A percentile compares a stretch with the other conserved stretches of the same genome.
Evolutionary conservation across 2,329 filamentous ascomycete species (phyloP).

Genomic region (Nemania sp.): DNA sequence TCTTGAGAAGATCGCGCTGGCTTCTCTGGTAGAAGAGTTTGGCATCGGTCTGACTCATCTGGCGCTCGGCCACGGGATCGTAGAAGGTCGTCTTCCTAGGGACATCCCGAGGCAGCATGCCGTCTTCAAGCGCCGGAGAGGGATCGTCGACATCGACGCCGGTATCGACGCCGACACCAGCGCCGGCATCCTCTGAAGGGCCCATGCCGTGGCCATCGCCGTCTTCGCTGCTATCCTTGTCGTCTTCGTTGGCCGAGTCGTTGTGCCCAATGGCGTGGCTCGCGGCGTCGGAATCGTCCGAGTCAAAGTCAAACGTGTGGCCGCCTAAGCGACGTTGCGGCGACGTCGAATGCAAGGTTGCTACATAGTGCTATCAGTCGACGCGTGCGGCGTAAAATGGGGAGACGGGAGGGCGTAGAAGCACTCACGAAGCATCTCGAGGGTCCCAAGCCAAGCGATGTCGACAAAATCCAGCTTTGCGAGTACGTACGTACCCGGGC

Average conservation of each 20-base stretch:
- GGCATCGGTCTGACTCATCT: conserved; percentile 90
- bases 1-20: conserved; percentile 62
- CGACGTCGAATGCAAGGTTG: conserved; percentile 42
- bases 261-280: conserved; percentile 37
- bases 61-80: conserved; percentile 90
- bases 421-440: conserved; percentile 26
- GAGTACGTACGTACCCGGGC: background rate
- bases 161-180: conserved; percentile 36
- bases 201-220: conserved; percentile 4
- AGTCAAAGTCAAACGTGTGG: conserved; percentile 42
- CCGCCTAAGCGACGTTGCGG: conserved; percentile 40
- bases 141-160: conserved; percentile 36
- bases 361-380: conserved; percentile 26
- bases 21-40: conserved; percentile 95
- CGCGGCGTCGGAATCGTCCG: conserved; percentile 45
- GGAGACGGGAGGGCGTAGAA: conserved; percentile 9
- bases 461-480: background rate
- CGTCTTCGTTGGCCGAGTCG: conserved; percentile 43
- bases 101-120: conserved; percentile 64
- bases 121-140: conserved; percentile 46
- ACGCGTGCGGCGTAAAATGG: conserved; percentile 2
- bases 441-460: background rate
- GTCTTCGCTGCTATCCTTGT: conserved; percentile 32
- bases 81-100: conserved; percentile 83
- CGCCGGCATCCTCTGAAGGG: conserved; percentile 23